Evolutionary conservation across 805 yeast genomes (phyloP).

Genomic region (Candida broadrunensis): DNA sequence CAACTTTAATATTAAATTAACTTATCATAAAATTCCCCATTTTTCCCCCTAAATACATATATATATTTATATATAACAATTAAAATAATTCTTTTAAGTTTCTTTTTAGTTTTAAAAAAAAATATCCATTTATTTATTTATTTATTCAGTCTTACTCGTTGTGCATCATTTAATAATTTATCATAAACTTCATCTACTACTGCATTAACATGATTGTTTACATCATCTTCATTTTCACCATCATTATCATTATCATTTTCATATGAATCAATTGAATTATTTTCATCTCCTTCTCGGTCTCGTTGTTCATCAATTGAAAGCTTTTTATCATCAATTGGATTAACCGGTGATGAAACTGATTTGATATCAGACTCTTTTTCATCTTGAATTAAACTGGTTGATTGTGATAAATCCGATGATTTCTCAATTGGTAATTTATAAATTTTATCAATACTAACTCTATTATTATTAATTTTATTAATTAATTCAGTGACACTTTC

Average conservation of each 20-base stretch:
- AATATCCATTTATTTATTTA: too few species aligned
- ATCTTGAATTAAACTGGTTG: neutral
- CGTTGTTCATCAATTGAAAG: neutral
- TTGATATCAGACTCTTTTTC: neutral
- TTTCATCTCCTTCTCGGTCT: conserved; percentile 12
- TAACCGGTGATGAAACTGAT: neutral
- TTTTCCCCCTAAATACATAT: too few species aligned
- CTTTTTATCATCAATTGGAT: neutral
- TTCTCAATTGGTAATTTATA: conserved; percentile 27
- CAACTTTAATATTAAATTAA: too few species aligned
- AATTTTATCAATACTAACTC: conserved; percentile 49
- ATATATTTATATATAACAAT: too few species aligned
- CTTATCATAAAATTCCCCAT: too few species aligned
- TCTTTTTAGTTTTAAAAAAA: too few species aligned
- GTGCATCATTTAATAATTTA: conserved; percentile 64
- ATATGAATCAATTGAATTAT: conserved; percentile 26
- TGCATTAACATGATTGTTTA: conserved; percentile 20
- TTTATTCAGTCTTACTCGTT: conserved; percentile 57
- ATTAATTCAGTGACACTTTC: conserved; percentile 67
- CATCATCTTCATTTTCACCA: conserved; percentile 3
- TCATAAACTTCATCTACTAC: conserved; percentile 75
- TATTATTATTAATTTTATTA: conserved; percentile 56
- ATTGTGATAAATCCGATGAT: neutral
- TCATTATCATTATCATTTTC: conserved; percentile 10
- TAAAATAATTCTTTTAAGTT: too few species aligned